Evolutionary conservation across 495 filamentous ascomycete species (phyloP).

Genomic region (Thermochaetoides thermophila): DNA sequence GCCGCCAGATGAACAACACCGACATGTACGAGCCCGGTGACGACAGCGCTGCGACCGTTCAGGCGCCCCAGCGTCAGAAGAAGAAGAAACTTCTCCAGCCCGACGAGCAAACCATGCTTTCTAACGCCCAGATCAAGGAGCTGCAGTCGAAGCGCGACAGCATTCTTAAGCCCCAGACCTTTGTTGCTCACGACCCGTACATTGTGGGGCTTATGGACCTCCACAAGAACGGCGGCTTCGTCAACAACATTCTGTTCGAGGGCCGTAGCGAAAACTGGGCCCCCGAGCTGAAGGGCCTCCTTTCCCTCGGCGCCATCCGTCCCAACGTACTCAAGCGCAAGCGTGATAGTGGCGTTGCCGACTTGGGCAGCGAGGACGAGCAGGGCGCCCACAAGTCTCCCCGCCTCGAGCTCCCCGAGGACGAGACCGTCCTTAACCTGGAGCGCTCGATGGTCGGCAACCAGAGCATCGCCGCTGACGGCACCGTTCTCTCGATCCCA

Average conservation of each 20-base stretch:
- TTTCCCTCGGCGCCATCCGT: constrained; percentile 68
- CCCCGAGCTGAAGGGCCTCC: constrained; percentile 72
- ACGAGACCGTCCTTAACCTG: constrained; percentile 31
- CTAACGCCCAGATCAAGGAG: constrained; percentile 47
- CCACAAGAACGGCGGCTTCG: constrained; percentile 78
- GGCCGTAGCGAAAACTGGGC: constrained; percentile 69
- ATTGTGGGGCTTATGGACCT: constrained; percentile 77
- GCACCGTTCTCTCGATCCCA: constrained; percentile 48
- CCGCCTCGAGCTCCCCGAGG: constrained; percentile 53
- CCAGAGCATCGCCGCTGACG: constrained; percentile 32
- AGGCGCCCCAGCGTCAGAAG: constrained; percentile 53
- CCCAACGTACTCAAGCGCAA: constrained; percentile 83
- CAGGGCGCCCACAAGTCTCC: constrained; percentile 46
- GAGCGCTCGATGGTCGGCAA: constrained; percentile 38
- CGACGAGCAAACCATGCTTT: constrained; percentile 49
- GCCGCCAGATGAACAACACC: constrained; percentile 34
- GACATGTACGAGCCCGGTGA: constrained; percentile 43
- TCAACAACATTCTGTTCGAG: constrained; percentile 63
- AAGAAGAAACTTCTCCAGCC: constrained; percentile 58
- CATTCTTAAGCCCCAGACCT: constrained; percentile 64
- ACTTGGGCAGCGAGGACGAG: constrained; percentile 53
- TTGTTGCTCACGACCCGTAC: constrained; percentile 72
- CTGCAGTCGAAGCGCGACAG: constrained; percentile 66
- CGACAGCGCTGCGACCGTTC: constrained; percentile 27
- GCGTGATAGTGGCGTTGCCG: constrained; percentile 74